These are phyloP conservation scores for Cercospora sojina DNA, from an alignment of 2,329 filamentous ascomycete species.

Conservation along the genomic window DNA sequence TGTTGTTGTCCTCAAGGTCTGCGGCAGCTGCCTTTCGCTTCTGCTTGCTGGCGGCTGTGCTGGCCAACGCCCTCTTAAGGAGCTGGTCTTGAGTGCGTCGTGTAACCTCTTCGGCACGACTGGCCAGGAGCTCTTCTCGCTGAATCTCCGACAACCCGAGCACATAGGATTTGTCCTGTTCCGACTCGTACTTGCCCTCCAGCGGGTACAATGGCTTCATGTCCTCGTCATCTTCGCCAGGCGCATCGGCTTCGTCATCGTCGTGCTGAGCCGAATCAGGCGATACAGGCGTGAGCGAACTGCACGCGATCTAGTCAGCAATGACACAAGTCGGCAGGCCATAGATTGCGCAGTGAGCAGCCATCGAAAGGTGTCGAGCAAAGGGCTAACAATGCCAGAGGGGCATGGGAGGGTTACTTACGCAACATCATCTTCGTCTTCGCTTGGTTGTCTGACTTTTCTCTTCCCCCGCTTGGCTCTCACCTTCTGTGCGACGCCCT, in stretches of 20 bases:
- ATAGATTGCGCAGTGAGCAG: constrained; percentile 12
- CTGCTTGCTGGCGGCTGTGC: constrained; percentile 57
- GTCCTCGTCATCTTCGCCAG: constrained; percentile 40
- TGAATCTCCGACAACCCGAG: constrained; percentile 86
- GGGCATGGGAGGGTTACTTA: constrained; percentile 53
- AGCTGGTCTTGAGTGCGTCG: constrained; percentile 78
- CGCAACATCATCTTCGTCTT: constrained; percentile 72
- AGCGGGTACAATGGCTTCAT: constrained; percentile 73
- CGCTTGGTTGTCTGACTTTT: constrained; percentile 56
- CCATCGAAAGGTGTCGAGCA: not conserved
- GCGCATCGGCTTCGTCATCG: constrained; percentile 58
- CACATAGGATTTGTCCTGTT: constrained; percentile 60
- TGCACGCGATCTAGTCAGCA: constrained; percentile 17
- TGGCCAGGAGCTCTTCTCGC: constrained; percentile 84
- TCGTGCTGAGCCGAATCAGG: constrained; percentile 85
- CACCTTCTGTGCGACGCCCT: constrained; percentile 51
- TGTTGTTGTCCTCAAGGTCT: constrained; percentile 75
- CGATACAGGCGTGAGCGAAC: constrained; percentile 48
- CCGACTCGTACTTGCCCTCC: constrained; percentile 73
- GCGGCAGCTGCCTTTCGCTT: constrained; percentile 76
- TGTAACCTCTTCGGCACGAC: constrained; percentile 80
- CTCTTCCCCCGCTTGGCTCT: constrained; percentile 42
- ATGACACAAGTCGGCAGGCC: not conserved
- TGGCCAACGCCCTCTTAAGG: constrained; percentile 69
- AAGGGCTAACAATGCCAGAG: not conserved